Conservation (phyloP, 805 yeast species). For the Wickerhamiella qilinensis region DNA sequence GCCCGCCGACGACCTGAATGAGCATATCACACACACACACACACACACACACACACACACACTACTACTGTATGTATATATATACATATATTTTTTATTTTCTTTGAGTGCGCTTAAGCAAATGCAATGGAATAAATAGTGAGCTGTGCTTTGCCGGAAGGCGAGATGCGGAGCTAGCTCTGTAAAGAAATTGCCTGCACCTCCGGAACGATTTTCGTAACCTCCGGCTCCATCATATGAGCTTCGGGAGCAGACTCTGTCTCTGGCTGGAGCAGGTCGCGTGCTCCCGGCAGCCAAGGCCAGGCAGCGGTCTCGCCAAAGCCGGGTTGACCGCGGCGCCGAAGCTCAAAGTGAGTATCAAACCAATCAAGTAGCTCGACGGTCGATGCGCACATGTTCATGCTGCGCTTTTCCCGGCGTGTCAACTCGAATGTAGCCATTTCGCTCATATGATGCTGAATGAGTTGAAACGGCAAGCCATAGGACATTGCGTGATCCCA, state of each 20-base stretch:
- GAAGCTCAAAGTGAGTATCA: slow-evolving; percentile 50
- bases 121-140: too few species aligned
- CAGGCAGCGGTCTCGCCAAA: slow-evolving; percentile 43
- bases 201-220: too few species aligned
- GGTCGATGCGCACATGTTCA: slow-evolving; percentile 45
- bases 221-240: too few species aligned
- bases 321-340: slow-evolving; percentile 49
- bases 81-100: too few species aligned
- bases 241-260: not conserved
- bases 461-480: slow-evolving; percentile 70
- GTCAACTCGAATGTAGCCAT: slow-evolving; percentile 52
- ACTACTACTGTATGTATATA: too few species aligned
- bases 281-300: slow-evolving; percentile 21
- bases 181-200: too few species aligned
- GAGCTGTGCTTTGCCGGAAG: too few species aligned
- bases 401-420: slow-evolving; percentile 34
- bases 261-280: not conserved
- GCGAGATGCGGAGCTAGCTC: too few species aligned
- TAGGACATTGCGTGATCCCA: slow-evolving; percentile 63
- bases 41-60: too few species aligned
- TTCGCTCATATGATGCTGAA: slow-evolving; percentile 77
- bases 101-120: too few species aligned
- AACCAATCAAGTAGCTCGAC: slow-evolving; percentile 69
- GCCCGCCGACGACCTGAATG: too few species aligned
- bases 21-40: too few species aligned